Percentiles rank a stretch among this genome's conserved stretches.
Evolutionary conservation across 148 eudicot species (phyloP).

Genomic region (Camellia sinensis): DNA sequence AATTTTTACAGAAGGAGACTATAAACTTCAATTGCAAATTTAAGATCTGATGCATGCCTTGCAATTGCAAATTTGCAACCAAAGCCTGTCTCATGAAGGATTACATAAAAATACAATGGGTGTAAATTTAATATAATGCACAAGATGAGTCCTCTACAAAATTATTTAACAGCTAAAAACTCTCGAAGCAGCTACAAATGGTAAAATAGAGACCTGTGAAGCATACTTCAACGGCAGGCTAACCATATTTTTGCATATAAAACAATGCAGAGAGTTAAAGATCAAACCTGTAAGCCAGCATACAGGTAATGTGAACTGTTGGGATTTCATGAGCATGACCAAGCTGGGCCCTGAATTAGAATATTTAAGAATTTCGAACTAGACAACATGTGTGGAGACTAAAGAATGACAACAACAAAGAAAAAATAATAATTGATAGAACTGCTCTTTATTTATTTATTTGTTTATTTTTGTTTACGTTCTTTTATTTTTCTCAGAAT

Average conservation of each 20-base stretch:
- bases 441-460: not conserved
- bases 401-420: not conserved
- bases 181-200: not conserved
- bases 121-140: not conserved
- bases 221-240: not conserved
- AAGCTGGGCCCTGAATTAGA: constrained; percentile 42
- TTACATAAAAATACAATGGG: too few species aligned
- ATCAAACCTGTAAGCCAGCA: constrained; percentile 49
- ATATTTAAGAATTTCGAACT: not conserved
- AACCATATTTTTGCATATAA: not conserved
- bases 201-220: not conserved
- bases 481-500: not conserved
- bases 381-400: not conserved
- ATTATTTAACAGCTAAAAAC: not conserved
- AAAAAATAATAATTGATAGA: not conserved
- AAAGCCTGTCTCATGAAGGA: too few species aligned
- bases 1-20: too few species aligned
- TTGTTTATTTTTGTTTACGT: not conserved
- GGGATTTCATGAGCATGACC: constrained; percentile 52
- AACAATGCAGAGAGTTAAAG: not conserved
- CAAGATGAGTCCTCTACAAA: not conserved
- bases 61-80: too few species aligned
- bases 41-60: too few species aligned
- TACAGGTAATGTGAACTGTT: constrained; percentile 32
- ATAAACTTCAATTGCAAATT: too few species aligned